Percentiles rank a stretch among this genome's conserved stretches.
phyloP scores from a whole-genome alignment of 768 basidiomycete species.

The Russula compacta region DNA sequence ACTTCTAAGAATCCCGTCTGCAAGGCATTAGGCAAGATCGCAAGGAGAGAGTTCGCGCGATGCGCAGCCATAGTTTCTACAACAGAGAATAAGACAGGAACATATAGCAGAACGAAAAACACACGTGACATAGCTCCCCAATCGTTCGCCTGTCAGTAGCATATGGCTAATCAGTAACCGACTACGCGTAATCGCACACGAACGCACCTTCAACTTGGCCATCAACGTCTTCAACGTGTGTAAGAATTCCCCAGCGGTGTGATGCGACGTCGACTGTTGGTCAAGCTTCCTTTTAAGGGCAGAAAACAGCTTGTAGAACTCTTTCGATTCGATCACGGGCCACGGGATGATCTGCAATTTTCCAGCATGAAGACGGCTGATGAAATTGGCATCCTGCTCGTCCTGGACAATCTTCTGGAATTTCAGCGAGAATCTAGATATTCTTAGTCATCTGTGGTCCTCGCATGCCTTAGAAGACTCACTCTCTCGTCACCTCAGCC shows the following conservation, averaged over 20 bases:
- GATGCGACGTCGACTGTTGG: slow-evolving; percentile 41
- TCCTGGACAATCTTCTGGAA: slow-evolving; percentile 54
- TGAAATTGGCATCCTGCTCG: slow-evolving; percentile 56
- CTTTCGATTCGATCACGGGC: slow-evolving; percentile 55
- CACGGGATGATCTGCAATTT: slow-evolving; percentile 52
- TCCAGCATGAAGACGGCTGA: slow-evolving; percentile 49
- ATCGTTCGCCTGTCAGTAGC: slow-evolving; percentile 41
- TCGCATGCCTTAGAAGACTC: slow-evolving; percentile 17
- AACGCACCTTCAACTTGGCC: slow-evolving; percentile 53
- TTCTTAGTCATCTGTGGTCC: not conserved
- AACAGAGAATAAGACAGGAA: not conserved
- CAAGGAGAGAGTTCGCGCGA: slow-evolving; percentile 32
- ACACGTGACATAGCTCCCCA: slow-evolving; percentile 58
- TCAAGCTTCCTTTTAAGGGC: slow-evolving; percentile 40
- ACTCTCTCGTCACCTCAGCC: slow-evolving; percentile 51
- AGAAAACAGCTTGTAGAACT: slow-evolving; percentile 49
- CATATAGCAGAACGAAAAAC: slow-evolving; percentile 18
- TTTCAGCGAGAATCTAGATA: slow-evolving; percentile 43
- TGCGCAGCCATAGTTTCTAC: slow-evolving; percentile 44
- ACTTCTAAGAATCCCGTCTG: slow-evolving; percentile 39
- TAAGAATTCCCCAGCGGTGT: slow-evolving; percentile 45
- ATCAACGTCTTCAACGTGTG: slow-evolving; percentile 52
- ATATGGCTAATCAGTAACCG: not conserved
- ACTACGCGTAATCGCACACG: not conserved
- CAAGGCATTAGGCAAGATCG: slow-evolving; percentile 39